These are phyloP conservation scores for Pseudogymnoascus sp. DNA, from an alignment of 2,329 filamentous ascomycete genomes.

Conservation along the genomic window DNA sequence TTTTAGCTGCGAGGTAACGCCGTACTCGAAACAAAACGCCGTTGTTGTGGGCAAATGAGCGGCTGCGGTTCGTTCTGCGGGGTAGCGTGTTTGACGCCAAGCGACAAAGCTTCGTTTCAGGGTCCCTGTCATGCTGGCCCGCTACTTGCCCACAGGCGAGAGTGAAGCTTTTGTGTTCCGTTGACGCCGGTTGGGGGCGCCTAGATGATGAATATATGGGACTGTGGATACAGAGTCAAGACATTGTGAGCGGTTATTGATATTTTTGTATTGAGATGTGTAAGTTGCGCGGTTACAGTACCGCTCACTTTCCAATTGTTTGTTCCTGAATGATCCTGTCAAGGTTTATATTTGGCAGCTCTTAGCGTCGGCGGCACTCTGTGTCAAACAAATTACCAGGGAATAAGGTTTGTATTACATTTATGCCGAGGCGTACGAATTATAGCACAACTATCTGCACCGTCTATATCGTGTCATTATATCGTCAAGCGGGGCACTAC, in stretches of 20 bases:
- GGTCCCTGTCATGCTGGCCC: background rate
- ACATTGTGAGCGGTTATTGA: background rate
- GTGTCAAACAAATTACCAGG: background rate
- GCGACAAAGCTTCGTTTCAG: background rate
- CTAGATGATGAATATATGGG: background rate
- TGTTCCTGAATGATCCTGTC: background rate
- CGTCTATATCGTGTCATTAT: conserved; percentile 5
- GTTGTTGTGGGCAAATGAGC: background rate
- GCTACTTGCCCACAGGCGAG: background rate
- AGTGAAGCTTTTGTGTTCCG: background rate
- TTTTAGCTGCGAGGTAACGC: conserved; percentile 4
- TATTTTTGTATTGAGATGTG: background rate
- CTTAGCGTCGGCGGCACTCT: conserved; percentile 6
- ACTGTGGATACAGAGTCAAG: conserved; percentile 2
- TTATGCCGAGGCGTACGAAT: background rate
- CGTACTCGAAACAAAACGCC: background rate
- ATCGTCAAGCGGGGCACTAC: background rate
- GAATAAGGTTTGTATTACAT: conserved; percentile 3
- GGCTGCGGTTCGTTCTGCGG: background rate
- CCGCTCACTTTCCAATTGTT: conserved; percentile 1
- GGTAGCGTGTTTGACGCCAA: conserved; percentile 7
- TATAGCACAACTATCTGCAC: background rate
- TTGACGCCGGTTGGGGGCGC: background rate
- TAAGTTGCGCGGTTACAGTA: background rate
- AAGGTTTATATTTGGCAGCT: background rate